phyloP scores from a whole-genome alignment of 768 basidiomycete genomes.

The Mycena venus region DNA sequence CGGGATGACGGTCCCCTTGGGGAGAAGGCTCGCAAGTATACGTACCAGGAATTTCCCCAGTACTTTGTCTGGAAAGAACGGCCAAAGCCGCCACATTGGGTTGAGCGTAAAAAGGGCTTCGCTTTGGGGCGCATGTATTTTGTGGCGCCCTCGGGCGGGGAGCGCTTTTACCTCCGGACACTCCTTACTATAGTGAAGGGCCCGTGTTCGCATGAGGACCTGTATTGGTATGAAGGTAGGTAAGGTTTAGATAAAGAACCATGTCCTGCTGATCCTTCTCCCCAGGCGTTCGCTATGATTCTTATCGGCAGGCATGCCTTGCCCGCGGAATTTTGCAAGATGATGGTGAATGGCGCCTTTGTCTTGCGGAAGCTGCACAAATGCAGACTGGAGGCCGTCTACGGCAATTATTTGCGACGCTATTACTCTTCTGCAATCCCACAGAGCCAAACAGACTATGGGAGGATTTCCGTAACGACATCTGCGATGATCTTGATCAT shows the following conservation, averaged over 20 bases:
- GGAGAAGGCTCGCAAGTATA: constrained; percentile 31
- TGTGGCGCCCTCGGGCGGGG: constrained; percentile 41
- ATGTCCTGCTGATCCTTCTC: not conserved
- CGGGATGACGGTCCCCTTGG: constrained; percentile 24
- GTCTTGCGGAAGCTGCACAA: constrained; percentile 48
- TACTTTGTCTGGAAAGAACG: constrained; percentile 41
- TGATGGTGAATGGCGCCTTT: constrained; percentile 56
- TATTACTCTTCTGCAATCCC: constrained; percentile 18
- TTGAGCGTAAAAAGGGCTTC: constrained; percentile 38
- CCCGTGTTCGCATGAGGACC: constrained; percentile 23
- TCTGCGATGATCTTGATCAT: not conserved
- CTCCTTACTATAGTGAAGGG: constrained; percentile 50
- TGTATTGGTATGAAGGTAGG: constrained; percentile 2
- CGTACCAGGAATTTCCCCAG: constrained; percentile 57
- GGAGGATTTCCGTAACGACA: not conserved
- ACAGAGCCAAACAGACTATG: too few relatives aligned
- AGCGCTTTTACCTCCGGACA: constrained; percentile 48
- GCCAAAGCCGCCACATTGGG: constrained; percentile 42
- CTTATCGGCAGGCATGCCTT: constrained; percentile 39
- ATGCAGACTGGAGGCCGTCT: constrained; percentile 49
- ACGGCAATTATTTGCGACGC: constrained; percentile 48
- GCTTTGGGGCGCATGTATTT: constrained; percentile 59
- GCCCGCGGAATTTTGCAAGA: constrained; percentile 51
- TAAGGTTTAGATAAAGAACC: not conserved
- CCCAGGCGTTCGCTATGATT: not conserved